Percentiles rank a stretch among this genome's conserved stretches.
These are phyloP conservation scores for Mycena indigotica DNA, from an alignment of 768 basidiomycete species.

Conservation along the genomic window DNA sequence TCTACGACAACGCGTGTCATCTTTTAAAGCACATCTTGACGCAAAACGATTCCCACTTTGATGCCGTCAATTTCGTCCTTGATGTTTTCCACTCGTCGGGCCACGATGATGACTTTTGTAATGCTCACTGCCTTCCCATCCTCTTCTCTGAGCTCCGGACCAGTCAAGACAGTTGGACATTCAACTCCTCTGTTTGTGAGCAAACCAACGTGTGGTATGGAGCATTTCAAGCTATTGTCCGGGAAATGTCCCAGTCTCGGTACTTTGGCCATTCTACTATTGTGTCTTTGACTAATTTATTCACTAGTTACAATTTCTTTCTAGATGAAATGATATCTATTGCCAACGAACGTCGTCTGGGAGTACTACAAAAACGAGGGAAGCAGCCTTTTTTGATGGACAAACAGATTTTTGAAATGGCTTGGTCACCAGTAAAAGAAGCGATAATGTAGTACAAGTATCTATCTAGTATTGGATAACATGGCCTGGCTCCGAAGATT, in stretches of 20 bases:
- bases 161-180: slow-evolving; percentile 25
- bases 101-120: slow-evolving; percentile 26
- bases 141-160: slow-evolving; percentile 10
- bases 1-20: slow-evolving; percentile 29
- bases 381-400: not conserved
- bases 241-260: slow-evolving; percentile 28
- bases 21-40: slow-evolving; percentile 13
- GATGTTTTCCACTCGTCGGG: slow-evolving; percentile 29
- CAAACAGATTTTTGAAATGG: too few relatives aligned
- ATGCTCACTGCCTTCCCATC: slow-evolving; percentile 32
- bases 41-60: slow-evolving; percentile 17
- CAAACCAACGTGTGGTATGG: slow-evolving; percentile 38
- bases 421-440: too few relatives aligned
- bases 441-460: too few relatives aligned
- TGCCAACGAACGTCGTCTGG: not conserved
- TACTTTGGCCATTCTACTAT: not conserved
- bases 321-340: slow-evolving; percentile 4
- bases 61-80: slow-evolving; percentile 15
- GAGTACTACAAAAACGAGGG: not conserved
- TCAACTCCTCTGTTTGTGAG: slow-evolving; percentile 38
- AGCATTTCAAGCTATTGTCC: slow-evolving; percentile 30
- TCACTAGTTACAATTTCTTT: slow-evolving; percentile 5
- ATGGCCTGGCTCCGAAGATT: not conserved
- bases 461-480: too few relatives aligned
- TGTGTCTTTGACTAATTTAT: not conserved